phyloP scores from a whole-genome alignment of 495 filamentous ascomycete species.

The Neurospora pannonica region DNA sequence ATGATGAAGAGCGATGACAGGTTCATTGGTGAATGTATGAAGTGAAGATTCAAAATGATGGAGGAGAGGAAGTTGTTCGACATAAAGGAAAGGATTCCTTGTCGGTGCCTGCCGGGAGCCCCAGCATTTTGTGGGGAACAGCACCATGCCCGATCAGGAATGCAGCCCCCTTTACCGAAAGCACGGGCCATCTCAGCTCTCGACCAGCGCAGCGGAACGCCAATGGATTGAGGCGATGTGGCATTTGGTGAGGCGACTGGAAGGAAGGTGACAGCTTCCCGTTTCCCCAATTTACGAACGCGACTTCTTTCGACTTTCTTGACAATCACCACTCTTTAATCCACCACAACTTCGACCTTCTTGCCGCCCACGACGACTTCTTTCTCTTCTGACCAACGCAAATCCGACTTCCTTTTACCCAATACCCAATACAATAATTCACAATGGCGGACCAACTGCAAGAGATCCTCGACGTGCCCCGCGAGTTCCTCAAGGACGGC shows the following conservation, averaged over 20 bases:
- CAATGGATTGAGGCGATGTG: not conserved
- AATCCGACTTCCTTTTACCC: not conserved
- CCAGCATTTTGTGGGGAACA: not conserved
- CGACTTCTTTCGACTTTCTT: not conserved
- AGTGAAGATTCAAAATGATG: not conserved
- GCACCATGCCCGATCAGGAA: not conserved
- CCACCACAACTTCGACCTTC: not conserved
- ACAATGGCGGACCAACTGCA: constrained; percentile 68
- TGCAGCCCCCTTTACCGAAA: not conserved
- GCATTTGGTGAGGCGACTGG: not conserved
- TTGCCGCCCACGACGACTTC: not conserved
- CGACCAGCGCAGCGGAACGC: not conserved
- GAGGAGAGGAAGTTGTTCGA: not conserved
- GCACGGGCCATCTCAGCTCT: not conserved
- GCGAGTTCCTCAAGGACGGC: constrained; percentile 75
- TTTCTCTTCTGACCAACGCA: not conserved
- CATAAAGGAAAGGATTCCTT: not conserved
- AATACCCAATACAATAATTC: constrained; percentile 1
- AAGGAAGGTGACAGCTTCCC: not conserved
- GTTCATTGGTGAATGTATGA: not conserved
- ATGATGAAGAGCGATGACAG: not conserved
- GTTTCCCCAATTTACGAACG: not conserved
- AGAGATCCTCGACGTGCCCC: constrained; percentile 71
- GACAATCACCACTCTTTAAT: not conserved
- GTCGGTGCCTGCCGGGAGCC: not conserved